phyloP scores from a whole-genome alignment of 139 green algal genomes.

The Klebsormidium nitens region DNA sequence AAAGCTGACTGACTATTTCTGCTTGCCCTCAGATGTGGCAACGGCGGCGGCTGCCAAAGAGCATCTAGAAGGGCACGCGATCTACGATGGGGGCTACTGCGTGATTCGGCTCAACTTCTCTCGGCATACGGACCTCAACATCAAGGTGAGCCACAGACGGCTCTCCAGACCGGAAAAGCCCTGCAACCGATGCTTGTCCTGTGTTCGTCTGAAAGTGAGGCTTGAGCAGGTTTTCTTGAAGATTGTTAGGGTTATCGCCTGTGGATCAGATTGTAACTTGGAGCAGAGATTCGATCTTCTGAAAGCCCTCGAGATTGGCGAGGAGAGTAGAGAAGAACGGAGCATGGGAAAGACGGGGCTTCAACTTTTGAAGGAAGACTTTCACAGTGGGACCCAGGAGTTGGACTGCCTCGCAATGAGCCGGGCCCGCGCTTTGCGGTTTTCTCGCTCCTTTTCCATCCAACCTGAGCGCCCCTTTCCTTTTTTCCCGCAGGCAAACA shows the following conservation, averaged over 20 bases:
- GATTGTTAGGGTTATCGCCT: too few relatives aligned
- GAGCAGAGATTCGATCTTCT: too few relatives aligned
- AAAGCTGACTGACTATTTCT: too few relatives aligned
- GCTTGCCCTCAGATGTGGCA: conserved; percentile 26
- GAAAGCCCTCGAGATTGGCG: neutral
- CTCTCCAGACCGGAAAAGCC: too few relatives aligned
- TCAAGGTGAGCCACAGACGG: conserved; percentile 43
- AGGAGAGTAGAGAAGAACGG: neutral
- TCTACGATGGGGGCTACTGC: conserved; percentile 40
- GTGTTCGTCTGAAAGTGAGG: too few relatives aligned
- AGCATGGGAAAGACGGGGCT: neutral
- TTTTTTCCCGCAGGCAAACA: conserved; percentile 32
- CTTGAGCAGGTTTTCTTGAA: too few relatives aligned
- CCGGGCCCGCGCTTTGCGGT: neutral
- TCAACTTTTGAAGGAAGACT: neutral
- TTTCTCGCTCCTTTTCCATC: neutral
- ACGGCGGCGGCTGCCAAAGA: conserved; percentile 31
- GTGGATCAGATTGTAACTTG: too few relatives aligned
- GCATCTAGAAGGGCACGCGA: conserved; percentile 30
- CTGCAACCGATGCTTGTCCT: too few relatives aligned
- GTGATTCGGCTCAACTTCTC: conserved; percentile 34
- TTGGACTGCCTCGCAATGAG: neutral
- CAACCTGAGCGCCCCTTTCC: neutral
- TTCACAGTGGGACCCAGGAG: neutral
- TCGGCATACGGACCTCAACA: conserved; percentile 39